Conservation (phyloP, 2,329 filamentous ascomycete genomes). For the Coniochaeta prunicola region DNA sequence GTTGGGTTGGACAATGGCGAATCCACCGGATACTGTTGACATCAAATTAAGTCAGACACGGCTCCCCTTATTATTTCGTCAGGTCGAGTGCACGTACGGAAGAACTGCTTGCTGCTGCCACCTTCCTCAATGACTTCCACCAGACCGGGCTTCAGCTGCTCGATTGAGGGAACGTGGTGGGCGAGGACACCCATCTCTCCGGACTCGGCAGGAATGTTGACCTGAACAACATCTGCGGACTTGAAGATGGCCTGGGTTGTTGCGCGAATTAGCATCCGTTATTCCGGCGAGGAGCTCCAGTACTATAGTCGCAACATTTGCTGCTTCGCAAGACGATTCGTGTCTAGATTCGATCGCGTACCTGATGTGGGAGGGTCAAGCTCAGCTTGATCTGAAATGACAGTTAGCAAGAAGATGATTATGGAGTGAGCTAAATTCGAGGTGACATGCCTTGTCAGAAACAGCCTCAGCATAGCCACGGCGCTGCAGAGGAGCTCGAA, state of each 20-base stretch:
- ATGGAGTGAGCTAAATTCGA: slow-evolving; percentile 3
- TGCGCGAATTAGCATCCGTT: slow-evolving; percentile 43
- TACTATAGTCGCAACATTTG: not conserved
- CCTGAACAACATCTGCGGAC: slow-evolving; percentile 73
- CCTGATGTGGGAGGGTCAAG: slow-evolving; percentile 95
- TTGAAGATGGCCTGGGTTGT: slow-evolving; percentile 57
- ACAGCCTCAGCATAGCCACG: slow-evolving; percentile 87
- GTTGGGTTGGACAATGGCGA: slow-evolving; percentile 93
- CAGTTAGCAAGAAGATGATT: slow-evolving; percentile 17
- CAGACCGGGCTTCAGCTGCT: slow-evolving; percentile 95
- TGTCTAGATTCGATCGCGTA: slow-evolving; percentile 42
- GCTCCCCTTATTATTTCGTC: not conserved
- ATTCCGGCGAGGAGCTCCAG: slow-evolving; percentile 7
- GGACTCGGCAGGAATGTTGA: slow-evolving; percentile 97
- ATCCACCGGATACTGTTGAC: slow-evolving; percentile 79
- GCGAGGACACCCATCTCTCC: slow-evolving; percentile 99
- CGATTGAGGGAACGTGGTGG: slow-evolving; percentile 97
- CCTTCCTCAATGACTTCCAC: slow-evolving; percentile 94
- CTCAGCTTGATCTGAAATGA: slow-evolving; percentile 82
- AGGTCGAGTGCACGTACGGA: slow-evolving; percentile 60
- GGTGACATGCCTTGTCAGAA: slow-evolving; percentile 64
- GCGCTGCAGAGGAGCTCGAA: slow-evolving; percentile 71
- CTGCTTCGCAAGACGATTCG: not conserved
- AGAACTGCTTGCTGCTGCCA: slow-evolving; percentile 89
- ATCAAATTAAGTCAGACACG: slow-evolving; percentile 7